These are phyloP conservation scores for Thermothelomyces thermophilus DNA, from an alignment of 2,329 filamentous ascomycete genomes.

Conservation along the genomic window DNA sequence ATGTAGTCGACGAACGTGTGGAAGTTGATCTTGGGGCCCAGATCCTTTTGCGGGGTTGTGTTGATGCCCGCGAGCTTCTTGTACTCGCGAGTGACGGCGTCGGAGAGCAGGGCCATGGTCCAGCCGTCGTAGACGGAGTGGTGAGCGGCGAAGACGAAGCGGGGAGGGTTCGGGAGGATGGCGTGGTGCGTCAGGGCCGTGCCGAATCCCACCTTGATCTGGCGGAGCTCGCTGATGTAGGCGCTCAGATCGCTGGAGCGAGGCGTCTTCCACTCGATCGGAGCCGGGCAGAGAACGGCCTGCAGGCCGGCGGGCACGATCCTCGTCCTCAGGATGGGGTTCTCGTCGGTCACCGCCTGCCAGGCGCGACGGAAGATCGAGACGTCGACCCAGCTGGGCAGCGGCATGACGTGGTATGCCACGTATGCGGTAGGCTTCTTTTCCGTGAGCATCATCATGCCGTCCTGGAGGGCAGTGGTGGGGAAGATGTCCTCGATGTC, in stretches of 20 bases:
- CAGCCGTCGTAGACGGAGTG: slow-evolving; percentile 20
- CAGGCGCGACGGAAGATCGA: background rate
- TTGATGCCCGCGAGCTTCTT: background rate
- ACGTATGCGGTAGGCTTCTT: slow-evolving; percentile 46
- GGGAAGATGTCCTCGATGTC: slow-evolving; percentile 45
- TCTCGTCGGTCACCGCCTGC: background rate
- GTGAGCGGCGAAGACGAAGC: slow-evolving; percentile 16
- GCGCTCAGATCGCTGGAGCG: background rate
- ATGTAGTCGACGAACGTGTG: slow-evolving; percentile 14
- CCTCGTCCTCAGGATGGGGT: slow-evolving; percentile 8
- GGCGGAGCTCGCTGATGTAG: slow-evolving; percentile 1
- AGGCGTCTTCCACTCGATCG: slow-evolving; percentile 4
- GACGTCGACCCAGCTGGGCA: slow-evolving; percentile 21
- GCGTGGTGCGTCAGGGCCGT: slow-evolving; percentile 8
- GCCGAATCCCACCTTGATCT: slow-evolving; percentile 12
- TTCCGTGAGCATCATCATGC: slow-evolving; percentile 45
- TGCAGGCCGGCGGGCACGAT: slow-evolving; percentile 5
- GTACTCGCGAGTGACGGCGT: slow-evolving; percentile 8
- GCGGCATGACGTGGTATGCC: slow-evolving; percentile 39
- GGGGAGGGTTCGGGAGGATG: slow-evolving; percentile 5
- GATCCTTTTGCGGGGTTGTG: background rate
- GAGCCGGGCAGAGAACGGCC: slow-evolving; percentile 1
- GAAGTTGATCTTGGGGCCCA: slow-evolving; percentile 4
- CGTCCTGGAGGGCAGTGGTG: slow-evolving; percentile 47
- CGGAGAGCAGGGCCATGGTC: slow-evolving; percentile 11